Evolutionary conservation across 2,329 filamentous ascomycete genomes (phyloP), one percentile per base, ranked within the genome.

Genomic region (Microcyclosporella mali): DNA sequence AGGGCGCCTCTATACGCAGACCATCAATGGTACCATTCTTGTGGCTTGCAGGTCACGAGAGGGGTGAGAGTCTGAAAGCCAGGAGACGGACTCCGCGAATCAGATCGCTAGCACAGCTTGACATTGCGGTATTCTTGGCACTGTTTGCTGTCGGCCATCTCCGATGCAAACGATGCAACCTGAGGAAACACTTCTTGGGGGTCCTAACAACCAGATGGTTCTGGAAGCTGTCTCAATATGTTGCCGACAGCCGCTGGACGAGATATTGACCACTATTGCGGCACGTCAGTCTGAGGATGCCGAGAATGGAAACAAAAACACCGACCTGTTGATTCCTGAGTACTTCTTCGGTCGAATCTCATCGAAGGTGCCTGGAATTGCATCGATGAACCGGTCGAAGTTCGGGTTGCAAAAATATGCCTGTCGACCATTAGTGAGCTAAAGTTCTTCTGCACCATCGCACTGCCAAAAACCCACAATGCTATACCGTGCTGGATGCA

Each of bases 401-500:
- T 94, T 88, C 7, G 88, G 87, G 55, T 94, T 90, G 71, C 88
- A 94, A 62, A 94, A 94, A 68, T 94, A 95, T 56, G 88, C 21
- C 21, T 25, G 21, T 25, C 21, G 9, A 25, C 89, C n/a, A n/a
- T n/a, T 25, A 9, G 21, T 25, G 21, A 25, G 21, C 21, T 25
- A 25, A 9, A 9, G n/a, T n/a, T n/a, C n/a, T n/a, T n/a, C n/a
- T n/a, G n/a, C n/a, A 6, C 6, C 21, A 25, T 25, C 21, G 21
- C 21, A 25, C 9, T 6, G 21, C 21, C 6, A 25, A 9, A 25
- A 9, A 25, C 21, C 9, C 9, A 25, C 37, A 60, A 95, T 83
- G 56, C 44, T 50, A 60, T 95, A 95, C 19, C 71, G 40, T 1
- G 87, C 73, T 1, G 88, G 87, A 63, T 94, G 83, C 14, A 73